Conservation (phyloP, 768 basidiomycete genomes). For the Sarcomyxa edulis region DNA sequence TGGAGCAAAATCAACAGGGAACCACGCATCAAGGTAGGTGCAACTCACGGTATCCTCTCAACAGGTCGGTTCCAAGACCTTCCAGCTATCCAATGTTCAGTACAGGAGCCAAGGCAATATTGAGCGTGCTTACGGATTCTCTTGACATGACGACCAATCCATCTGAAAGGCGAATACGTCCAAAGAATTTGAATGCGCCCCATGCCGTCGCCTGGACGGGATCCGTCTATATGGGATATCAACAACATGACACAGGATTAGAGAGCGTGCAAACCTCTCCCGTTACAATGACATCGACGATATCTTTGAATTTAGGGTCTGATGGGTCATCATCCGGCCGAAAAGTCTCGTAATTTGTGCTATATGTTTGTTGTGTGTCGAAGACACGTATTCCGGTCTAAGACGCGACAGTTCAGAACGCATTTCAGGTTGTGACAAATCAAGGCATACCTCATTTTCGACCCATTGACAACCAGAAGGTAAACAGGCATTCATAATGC, state of each 20-base stretch:
- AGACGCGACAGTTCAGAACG: slow-evolving; percentile 43
- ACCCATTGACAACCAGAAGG: slow-evolving; percentile 31
- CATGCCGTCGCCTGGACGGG: slow-evolving; percentile 43
- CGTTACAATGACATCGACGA: slow-evolving; percentile 46
- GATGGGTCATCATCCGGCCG: slow-evolving; percentile 13
- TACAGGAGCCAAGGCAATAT: neutral
- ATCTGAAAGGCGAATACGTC: slow-evolving; percentile 54
- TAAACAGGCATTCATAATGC: slow-evolving; percentile 40
- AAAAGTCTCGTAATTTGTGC: slow-evolving; percentile 33
- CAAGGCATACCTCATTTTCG: slow-evolving; percentile 33
- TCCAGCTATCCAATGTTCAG: slow-evolving; percentile 7
- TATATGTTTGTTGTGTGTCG: slow-evolving; percentile 29
- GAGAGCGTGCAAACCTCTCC: slow-evolving; percentile 36
- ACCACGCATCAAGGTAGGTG: neutral
- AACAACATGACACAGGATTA: neutral
- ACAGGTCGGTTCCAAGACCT: slow-evolving; percentile 29
- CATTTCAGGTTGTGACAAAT: slow-evolving; percentile 23
- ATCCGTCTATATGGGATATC: slow-evolving; percentile 33
- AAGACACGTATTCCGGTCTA: slow-evolving; percentile 42
- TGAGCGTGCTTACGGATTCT: slow-evolving; percentile 34
- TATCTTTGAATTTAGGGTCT: slow-evolving; percentile 13
- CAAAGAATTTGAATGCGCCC: slow-evolving; percentile 51
- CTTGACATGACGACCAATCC: slow-evolving; percentile 51
- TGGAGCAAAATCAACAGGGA: slow-evolving; percentile 14
- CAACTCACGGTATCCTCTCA: slow-evolving; percentile 44